These are phyloP conservation scores for Retiboletus flavoniger DNA, from an alignment of 1,284 basidiomycete genomes.

Conservation along the genomic window DNA sequence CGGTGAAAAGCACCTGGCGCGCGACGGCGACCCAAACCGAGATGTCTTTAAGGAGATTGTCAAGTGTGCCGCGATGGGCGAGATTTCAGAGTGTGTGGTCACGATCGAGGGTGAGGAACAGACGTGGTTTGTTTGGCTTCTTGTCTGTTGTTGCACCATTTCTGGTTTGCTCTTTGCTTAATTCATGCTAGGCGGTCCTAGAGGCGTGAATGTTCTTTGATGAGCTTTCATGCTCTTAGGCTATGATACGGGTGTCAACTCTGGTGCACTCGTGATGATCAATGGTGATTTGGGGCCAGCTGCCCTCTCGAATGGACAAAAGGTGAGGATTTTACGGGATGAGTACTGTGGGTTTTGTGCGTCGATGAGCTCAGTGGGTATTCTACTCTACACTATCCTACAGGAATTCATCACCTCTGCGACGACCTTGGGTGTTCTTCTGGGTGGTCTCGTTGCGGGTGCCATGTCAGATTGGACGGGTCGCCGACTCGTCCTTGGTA, in stretches of 20 bases:
- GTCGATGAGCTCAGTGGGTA: not conserved
- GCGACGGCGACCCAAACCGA: not conserved
- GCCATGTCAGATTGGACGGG: conserved; percentile 74
- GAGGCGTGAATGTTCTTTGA: conserved; percentile 1
- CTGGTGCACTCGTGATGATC: conserved; percentile 74
- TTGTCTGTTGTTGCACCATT: conserved; percentile 65
- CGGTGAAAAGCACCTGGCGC: conserved; percentile 1
- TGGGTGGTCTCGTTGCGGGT: conserved; percentile 73
- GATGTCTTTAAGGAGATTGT: conserved; percentile 16
- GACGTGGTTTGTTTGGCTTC: conserved; percentile 69
- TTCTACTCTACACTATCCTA: conserved; percentile 23
- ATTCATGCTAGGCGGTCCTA: conserved; percentile 16
- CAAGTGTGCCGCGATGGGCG: conserved; percentile 36
- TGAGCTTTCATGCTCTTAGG: conserved; percentile 40
- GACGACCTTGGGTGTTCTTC: conserved; percentile 75
- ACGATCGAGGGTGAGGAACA: conserved; percentile 69
- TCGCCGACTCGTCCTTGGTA: conserved; percentile 61
- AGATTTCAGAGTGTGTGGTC: conserved; percentile 60
- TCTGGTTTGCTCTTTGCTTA: conserved; percentile 77
- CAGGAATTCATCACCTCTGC: conserved; percentile 81
- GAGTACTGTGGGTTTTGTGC: too few relatives aligned
- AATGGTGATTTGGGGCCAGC: conserved; percentile 63
- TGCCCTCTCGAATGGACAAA: conserved; percentile 60
- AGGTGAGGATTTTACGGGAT: conserved; percentile 41
- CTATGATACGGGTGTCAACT: conserved; percentile 80